phyloP scores from a whole-genome alignment of 257 asterid genomes.

The Catharanthus roseus region DNA sequence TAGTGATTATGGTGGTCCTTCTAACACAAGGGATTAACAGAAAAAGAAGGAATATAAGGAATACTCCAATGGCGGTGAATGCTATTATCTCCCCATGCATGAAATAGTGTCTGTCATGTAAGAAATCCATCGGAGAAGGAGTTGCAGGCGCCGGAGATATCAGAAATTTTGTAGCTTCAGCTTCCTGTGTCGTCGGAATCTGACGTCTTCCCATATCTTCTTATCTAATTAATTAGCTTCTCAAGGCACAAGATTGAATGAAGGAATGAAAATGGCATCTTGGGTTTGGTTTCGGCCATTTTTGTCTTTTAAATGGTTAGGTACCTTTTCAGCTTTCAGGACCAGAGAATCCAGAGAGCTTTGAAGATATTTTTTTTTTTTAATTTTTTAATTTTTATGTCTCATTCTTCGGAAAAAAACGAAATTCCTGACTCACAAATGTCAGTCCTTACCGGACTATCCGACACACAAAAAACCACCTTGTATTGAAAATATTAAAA shows the following conservation, averaged over 20 bases:
- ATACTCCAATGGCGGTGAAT: constrained; percentile 13
- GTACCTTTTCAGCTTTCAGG: too few species aligned
- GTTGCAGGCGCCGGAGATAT: constrained; percentile 5
- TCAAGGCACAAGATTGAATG: too few species aligned
- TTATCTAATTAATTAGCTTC: not conserved
- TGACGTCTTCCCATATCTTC: not conserved
- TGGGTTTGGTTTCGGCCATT: not conserved
- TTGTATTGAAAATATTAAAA: too few species aligned
- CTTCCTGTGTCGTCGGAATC: not conserved
- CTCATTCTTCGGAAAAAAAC: too few species aligned
- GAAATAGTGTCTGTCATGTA: constrained; percentile 16
- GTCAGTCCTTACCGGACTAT: too few species aligned
- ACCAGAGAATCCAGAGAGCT: too few species aligned
- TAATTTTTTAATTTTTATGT: too few species aligned
- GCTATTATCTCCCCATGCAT: constrained; percentile 22
- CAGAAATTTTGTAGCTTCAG: not conserved
- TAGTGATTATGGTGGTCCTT: constrained; percentile 1
- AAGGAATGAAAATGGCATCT: not conserved
- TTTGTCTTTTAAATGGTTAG: too few species aligned
- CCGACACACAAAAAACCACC: too few species aligned
- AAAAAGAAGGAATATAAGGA: constrained; percentile 13
- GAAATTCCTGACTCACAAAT: too few species aligned
- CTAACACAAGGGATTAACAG: constrained; percentile 16
- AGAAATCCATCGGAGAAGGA: not conserved
- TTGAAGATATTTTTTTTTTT: too few species aligned